Evolutionary conservation across 1,284 basidiomycete species (phyloP), one percentile per base, ranked within the genome.

Genomic region (Sparassis latifolia): DNA sequence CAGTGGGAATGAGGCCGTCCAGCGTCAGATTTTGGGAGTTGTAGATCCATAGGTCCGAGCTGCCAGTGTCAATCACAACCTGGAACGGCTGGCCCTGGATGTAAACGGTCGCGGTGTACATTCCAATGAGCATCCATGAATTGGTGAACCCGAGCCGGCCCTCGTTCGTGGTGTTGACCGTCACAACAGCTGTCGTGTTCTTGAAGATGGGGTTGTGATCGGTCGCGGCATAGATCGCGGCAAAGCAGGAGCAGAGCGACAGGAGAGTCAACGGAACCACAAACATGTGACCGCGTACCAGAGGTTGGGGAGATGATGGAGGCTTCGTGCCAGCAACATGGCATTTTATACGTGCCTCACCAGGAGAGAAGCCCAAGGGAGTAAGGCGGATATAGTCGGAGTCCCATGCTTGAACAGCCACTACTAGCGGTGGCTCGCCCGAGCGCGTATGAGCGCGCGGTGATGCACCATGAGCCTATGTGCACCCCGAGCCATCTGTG

Each of bases 241-340:
- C 46, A 48, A 40, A 42, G 42, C 29, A 41, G 43, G 46, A 38
- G 29, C 46, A 48, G 33, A 48, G 32, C 30, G 47, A 45, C 41
- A 52, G 51, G 33, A 48, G 31, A 28, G 47, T 42, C 29, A 52
- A 33, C 42, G 48, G 33, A 42, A 43, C 27, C 51, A 52, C 20
- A 1, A 20, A 20, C 20, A 20, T 20, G 20, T 20, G 20, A 20
- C 20, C 20, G 20, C 20, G 20, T 20, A 20, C 20, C 20, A 20
- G 20, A 20, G 20, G 20, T 20, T 20, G 20, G 20, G 20, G 20
- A 20, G 20, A 20, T 20, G 20, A 20, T 20, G 20, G 20, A 20
- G 20, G 20, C 20, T 20, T 20, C 20, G 20, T 20, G 20, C 20
- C 20, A 20, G 20, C 20, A 20, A 20, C 20, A 20, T 20, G 20